Base-by-base conservation (phyloP, 2,329 filamentous ascomycete genomes). In the Diaporthe vaccinii region DNA sequence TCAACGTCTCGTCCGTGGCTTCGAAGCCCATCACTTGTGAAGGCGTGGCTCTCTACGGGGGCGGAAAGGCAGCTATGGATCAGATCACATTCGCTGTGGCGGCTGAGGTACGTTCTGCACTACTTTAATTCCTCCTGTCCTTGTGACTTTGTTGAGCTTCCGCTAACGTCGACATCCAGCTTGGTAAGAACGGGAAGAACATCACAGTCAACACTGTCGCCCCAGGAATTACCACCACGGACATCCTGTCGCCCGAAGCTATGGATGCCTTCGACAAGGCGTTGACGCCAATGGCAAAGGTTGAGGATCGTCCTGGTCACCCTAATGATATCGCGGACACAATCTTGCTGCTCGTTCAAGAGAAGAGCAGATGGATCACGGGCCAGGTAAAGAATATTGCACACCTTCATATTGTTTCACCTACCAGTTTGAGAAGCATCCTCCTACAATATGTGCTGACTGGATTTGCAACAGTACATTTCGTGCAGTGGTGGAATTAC, bases 121-220 rank as follows among this genome's bases (percentile, higher is more conserved):
- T 22, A 4, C 1, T 0, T 2, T 25, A 15, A n/a, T 51, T n/a
- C 5, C n/a, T 20, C 14, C 20, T 3, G 25, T 5, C 4, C 0
- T 6, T 17, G 1, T 15, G 17, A 9, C 8, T 14, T 0, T 28
- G 6, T n/a, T 20, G 9, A 2, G 7, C 6, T 14, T n/a, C 39
- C 1, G 22, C 57, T 72, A 8, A 72, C 22, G 4, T 28, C 5
- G 17, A 15, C 0, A 17, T 28, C 1, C 57, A 72, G 70, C 70
- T 72, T 1, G 70, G 70, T 8, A 72, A 36, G 57, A 36, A 41
- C 4, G 55, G 80, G 28, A 80, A 81, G 55, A 84, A 85, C 20
- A 85, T 87, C 72, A 87, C 85, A 0, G 82, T 87, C 53, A 87
- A 87, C 68, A 83, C 85, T 1, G 78, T 87, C 10, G 82, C 82